Evolutionary conservation across 805 yeast species (phyloP), one percentile per base, ranked within the genome.

Genomic region (Metschnikowia kofuensis): DNA sequence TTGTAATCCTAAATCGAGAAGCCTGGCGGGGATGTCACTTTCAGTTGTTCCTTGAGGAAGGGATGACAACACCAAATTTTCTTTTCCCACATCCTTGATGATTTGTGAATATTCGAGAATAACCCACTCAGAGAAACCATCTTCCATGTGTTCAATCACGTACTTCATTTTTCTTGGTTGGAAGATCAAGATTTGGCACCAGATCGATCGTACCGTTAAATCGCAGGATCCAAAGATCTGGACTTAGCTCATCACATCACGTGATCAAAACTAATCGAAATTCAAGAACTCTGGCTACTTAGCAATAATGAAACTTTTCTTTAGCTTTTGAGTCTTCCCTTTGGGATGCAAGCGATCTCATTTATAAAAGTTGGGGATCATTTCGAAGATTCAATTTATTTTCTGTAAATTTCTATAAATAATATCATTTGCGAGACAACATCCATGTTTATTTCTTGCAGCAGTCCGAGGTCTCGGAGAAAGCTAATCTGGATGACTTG

Each of bases 41-140:
- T 75, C 80, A 1, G 83, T 76, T 21, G 92, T 82, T 6, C 70
- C 75, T 37, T 65, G 63, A 4, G 96, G 92, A 30, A 91, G 72
- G 1, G 97, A 90, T 0, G 96, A 81, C 54, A 91, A 72, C 36
- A 85, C 71, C 39, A 92, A 73, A 63, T 90, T 89, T 28, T 81
- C 84, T 15, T 74, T 70, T 2, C 97, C 97, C 7, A 92, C 84
- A 52, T 92, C 97, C 47, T 80, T 74, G 42, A 90, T 80, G 50
- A 92, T 91, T 59, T 87, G 89, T 28, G 81, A 69, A 67, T 92
- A 92, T 61, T 92, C 99, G 6, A 94, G 75, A 29, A 80, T 78
- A 38, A 92, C 98, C 99, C 99, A 92, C 56, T 87, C 94, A 55
- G 96, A 89, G 77, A 92, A 89, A 1, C 96, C 98, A 52, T 83